Base-by-base conservation (phyloP, 495 filamentous ascomycete species). In the Aspergillus hancockii region DNA sequence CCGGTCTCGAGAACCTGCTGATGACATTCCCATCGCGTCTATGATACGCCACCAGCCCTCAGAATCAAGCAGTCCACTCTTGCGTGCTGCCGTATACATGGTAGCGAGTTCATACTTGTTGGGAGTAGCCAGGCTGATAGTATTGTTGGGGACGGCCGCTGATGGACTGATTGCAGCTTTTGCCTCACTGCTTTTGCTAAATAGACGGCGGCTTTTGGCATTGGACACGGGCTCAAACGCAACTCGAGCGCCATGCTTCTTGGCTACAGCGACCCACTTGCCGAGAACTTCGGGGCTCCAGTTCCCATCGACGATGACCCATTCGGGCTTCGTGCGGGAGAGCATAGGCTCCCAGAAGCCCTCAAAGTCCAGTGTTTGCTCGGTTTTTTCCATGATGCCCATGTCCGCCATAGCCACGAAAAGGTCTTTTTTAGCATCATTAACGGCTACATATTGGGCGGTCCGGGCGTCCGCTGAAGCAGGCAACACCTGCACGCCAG, bases 321-420 rank as follows among this genome's bases (percentile, higher is more conserved):
- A 91, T 60, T 84, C 84, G 3, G 91, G 88, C 53, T 79, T 81
- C 10, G 79, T 73, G 13, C 68, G 72, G 21, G 72, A 65, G 10
- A 91, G 68, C 30, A 85, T 71, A 8, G 83, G 80, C 45, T 83
- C 80, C 88, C 88, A 91, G 66, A 82, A 60, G 59, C 66, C 63
- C n/a, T 78, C 67, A 56, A 81, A 75, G 54, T 76, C 62, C 8
- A 80, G 70, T 10, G 73, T 65, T 8, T 69, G 34, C 49, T 72
- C 65, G n/a, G 75, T 64, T 8, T 75, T 71, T 52, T 91, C 85
- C 59, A 97, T 80, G 67, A 98, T 94, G 52, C 76, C 78, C 91
- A 98, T 97, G 68, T 98, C 94, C 18, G 94, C 91, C 89, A 97
- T 95, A 52, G 91, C 93, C 46, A 96, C 67, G 3, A 90, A 79